phyloP scores from a whole-genome alignment of 2,329 filamentous ascomycete genomes.

The Didymella keratinophila region DNA sequence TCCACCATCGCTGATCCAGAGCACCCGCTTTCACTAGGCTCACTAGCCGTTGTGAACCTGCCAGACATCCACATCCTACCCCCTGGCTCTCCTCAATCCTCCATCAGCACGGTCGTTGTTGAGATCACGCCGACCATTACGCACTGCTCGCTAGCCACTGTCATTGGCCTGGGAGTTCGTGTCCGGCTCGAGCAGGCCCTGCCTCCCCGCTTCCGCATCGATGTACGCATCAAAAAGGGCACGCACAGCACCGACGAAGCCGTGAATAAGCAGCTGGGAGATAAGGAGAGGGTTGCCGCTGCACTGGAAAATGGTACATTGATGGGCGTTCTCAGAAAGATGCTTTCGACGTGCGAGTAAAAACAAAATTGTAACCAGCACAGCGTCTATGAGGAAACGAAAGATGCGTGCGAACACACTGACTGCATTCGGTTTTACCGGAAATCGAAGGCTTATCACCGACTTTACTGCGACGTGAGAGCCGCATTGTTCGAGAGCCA shows the following conservation, averaged over 20 bases:
- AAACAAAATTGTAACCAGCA: background rate
- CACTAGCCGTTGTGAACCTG: conserved; percentile 94
- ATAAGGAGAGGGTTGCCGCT: conserved; percentile 95
- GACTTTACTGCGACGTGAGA: too few relatives aligned
- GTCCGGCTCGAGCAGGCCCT: conserved; percentile 90
- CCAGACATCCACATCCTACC: conserved; percentile 84
- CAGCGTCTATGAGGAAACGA: background rate
- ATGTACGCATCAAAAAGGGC: conserved; percentile 93
- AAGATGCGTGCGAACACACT: background rate
- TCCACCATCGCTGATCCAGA: conserved; percentile 95
- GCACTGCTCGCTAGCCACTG: conserved; percentile 94
- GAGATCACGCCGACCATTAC: conserved; percentile 96
- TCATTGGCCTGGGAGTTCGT: conserved; percentile 92
- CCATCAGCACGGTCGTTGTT: conserved; percentile 79
- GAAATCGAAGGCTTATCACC: too few relatives aligned
- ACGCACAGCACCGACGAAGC: conserved; percentile 95
- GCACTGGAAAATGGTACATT: conserved; percentile 93
- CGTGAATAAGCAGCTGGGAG: conserved; percentile 94
- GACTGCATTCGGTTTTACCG: too few relatives aligned
- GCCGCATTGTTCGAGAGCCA: background rate
- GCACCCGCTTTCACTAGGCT: conserved; percentile 91
- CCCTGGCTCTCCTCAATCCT: conserved; percentile 67
- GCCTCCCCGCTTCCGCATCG: conserved; percentile 88
- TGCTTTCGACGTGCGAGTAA: conserved; percentile 84
- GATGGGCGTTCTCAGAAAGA: conserved; percentile 87